A percentile compares a stretch with the other conserved stretches of the same genome.
Conservation (phyloP, 1,284 basidiomycete genomes). For the Trametes hirsuta region DNA sequence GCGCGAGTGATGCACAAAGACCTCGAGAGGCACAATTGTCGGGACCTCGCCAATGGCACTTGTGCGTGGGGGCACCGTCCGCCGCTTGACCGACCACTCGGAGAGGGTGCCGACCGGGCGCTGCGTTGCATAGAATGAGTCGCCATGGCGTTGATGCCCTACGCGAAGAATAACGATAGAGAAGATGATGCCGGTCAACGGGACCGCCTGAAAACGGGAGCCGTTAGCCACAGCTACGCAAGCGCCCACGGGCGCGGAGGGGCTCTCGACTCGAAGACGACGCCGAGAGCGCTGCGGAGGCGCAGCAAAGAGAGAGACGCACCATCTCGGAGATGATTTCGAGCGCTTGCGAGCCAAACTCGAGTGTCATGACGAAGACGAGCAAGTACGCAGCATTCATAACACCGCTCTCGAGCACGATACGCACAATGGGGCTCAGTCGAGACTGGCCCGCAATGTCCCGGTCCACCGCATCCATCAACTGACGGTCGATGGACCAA, state of each 20-base stretch:
- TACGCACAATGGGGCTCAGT: constrained; percentile 17
- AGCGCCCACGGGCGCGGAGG: neutral
- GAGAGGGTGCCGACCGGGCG: neutral
- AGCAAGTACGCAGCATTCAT: constrained; percentile 25
- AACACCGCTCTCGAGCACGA: constrained; percentile 23
- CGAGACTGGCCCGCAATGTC: neutral
- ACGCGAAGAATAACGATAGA: constrained; percentile 21
- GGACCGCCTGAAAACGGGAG: constrained; percentile 10
- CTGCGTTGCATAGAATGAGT: constrained; percentile 5
- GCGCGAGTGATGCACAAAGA: neutral
- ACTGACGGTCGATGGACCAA: constrained; percentile 17
- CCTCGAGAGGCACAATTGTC: neutral
- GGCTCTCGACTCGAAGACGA: neutral
- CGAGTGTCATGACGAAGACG: constrained; percentile 17
- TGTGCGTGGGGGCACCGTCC: neutral
- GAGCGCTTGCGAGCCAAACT: constrained; percentile 12
- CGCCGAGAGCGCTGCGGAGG: neutral
- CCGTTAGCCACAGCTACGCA: neutral
- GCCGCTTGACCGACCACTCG: neutral
- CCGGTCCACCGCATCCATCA: neutral
- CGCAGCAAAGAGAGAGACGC: neutral
- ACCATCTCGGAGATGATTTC: constrained; percentile 27
- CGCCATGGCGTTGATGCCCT: constrained; percentile 2
- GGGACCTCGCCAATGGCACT: neutral
- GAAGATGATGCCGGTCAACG: constrained; percentile 23